Evolutionary conservation across 2,329 filamentous ascomycete species (phyloP).

Genomic region (Chlorencoelia australis): DNA sequence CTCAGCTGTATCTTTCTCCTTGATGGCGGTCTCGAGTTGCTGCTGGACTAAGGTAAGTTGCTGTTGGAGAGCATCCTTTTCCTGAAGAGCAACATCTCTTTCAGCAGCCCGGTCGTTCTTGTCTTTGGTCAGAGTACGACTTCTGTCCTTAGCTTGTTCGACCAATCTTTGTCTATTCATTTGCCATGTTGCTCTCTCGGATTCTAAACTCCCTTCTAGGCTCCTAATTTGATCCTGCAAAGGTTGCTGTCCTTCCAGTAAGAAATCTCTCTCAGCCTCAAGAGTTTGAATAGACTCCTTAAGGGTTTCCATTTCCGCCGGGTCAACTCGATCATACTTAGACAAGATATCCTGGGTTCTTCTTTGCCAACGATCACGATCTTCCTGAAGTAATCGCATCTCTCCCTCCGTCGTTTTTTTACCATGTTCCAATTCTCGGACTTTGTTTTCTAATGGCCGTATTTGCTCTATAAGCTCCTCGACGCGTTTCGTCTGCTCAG

Average conservation of each 20-base stretch:
- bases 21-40: constrained; percentile 36
- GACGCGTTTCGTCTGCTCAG: constrained; percentile 64
- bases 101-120: constrained; percentile 43
- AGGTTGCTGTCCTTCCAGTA: constrained; percentile 29
- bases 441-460: constrained; percentile 69
- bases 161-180: constrained; percentile 43
- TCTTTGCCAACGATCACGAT: constrained; percentile 92
- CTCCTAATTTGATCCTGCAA: constrained; percentile 44
- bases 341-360: constrained; percentile 90
- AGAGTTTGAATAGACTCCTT: constrained; percentile 65
- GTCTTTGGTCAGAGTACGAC: constrained; percentile 42
- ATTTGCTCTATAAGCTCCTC: constrained; percentile 66
- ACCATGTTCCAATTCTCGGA: constrained; percentile 74
- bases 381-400: constrained; percentile 77
- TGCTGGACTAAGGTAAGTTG: constrained; percentile 33
- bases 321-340: constrained; percentile 92
- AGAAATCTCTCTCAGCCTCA: constrained; percentile 51
- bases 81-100: constrained; percentile 28
- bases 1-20: constrained; percentile 26
- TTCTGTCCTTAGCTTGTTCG: constrained; percentile 54
- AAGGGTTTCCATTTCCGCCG: constrained; percentile 81
- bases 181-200: constrained; percentile 44
- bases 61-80: constrained; percentile 32
- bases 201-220: constrained; percentile 43
- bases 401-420: constrained; percentile 61